Evolutionary conservation across 23 red algal species (phyloP).

Genomic region (Cyanidioschyzon merolae): DNA sequence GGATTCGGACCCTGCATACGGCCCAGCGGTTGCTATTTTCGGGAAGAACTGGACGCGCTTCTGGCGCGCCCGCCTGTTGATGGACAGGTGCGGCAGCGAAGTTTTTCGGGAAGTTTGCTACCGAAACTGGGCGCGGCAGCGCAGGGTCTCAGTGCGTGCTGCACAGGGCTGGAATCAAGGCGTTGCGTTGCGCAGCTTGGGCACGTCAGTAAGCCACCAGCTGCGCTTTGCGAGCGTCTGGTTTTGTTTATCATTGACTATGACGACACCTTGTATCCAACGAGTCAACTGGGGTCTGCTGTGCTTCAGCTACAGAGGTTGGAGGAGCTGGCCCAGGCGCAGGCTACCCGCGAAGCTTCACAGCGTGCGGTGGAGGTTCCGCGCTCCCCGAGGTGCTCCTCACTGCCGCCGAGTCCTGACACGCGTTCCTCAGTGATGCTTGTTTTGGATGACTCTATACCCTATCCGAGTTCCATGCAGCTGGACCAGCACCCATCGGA

Average conservation of each 20-base stretch:
- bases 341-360: not conserved
- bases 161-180: not conserved
- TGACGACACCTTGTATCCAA: slow-evolving; percentile 13
- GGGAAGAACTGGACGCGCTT: not conserved
- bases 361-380: not conserved
- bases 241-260: slow-evolving; percentile 13
- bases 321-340: not conserved
- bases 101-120: not conserved
- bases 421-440: not conserved
- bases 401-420: not conserved
- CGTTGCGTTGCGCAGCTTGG: not conserved
- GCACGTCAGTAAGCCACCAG: not conserved
- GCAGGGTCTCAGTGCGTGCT: not conserved
- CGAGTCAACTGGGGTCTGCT: not conserved
- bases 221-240: not conserved
- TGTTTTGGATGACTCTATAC: not conserved
- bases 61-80: not conserved
- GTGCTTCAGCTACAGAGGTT: not conserved
- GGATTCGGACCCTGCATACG: not conserved
- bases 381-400: not conserved
- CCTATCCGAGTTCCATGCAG: not conserved
- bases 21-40: not conserved
- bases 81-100: not conserved
- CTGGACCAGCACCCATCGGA: not conserved
- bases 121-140: not conserved